Evolutionary conservation across 1,284 basidiomycete genomes (phyloP), one percentile per base, ranked within the genome.

Genomic region (Rhodotorula sp.): DNA sequence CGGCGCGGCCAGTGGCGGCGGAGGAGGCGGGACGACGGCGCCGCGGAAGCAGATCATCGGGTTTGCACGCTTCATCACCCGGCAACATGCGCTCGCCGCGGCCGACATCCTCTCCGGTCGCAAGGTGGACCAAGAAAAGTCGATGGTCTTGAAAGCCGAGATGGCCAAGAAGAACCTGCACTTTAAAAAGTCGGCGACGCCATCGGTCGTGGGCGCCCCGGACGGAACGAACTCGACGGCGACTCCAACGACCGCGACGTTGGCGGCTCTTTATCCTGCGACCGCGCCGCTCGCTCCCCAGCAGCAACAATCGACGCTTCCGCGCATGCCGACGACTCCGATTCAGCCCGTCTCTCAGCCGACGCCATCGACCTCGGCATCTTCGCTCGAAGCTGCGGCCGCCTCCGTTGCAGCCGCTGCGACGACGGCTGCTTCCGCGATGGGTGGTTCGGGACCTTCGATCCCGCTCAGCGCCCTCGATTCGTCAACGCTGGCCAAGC

Each of bases 101-200:
- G 86, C 92, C 43, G 96, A 99, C 79, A 86, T 89, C 10, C 85
- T 99, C 12, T 94, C 97, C 80, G 95, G 96, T 3, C 87, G 91
- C 64, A 87, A 92, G 66, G 91, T 99, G 48, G 96, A 98, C 80
- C 87, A 91, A n/a, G 91, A 98, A 80, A 93, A 93, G 77, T 94
- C 94, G 15, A 90, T 91, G 12, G 90, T 96, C 1, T 83, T 99
- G 64, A 99, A 98, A 82, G 96, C 96, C 23, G 97, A 99, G 83
- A 97, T 99, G 93, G 96, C 96, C 52, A 99, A 99, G 88, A 99
- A 99, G 87, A 98, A 99, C 80, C 82, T 99, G 59, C 96, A 99
- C 81, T 46, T 47, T 5, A 60, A 26, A n/a, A 60, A 60, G 46
- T 26, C 43, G 23, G 39, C 26, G 15, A 10, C 23, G 58, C 18